Evolutionary conservation across 129 eudicot species (phyloP).

Genomic region (Apium graveolens): DNA sequence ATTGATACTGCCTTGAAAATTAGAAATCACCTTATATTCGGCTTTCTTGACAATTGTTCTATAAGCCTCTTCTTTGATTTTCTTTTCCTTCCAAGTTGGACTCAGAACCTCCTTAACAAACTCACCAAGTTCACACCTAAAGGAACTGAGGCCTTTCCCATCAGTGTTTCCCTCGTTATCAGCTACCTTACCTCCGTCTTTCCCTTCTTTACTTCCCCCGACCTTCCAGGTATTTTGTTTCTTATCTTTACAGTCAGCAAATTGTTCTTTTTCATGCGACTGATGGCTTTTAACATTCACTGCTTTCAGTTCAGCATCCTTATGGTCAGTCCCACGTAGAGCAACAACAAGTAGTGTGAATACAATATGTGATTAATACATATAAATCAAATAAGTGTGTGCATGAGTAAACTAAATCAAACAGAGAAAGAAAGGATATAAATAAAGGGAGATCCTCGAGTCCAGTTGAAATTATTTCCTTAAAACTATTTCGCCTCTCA

Average conservation of each 20-base stretch:
- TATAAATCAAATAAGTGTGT: no score
- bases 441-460: no score
- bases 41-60: constrained; percentile 13
- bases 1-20: neutral
- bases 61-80: constrained; percentile 7
- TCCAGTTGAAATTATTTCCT: no score
- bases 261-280: neutral
- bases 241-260: neutral
- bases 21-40: constrained; percentile 9
- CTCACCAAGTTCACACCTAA: constrained; percentile 1
- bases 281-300: neutral
- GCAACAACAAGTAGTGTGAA: no score
- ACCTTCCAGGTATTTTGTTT: neutral
- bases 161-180: neutral
- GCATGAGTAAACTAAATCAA: no score
- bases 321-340: no score
- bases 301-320: no score
- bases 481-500: no score
- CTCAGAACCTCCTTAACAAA: constrained; percentile 13
- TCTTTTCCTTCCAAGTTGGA: constrained; percentile 11
- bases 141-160: constrained; percentile 3
- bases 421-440: no score
- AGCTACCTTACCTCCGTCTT: neutral
- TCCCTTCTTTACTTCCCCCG: neutral
- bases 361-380: no score